These are phyloP conservation scores for Citrullus colocynthis DNA, from an alignment of 306 rosid species.

Conservation along the genomic window DNA sequence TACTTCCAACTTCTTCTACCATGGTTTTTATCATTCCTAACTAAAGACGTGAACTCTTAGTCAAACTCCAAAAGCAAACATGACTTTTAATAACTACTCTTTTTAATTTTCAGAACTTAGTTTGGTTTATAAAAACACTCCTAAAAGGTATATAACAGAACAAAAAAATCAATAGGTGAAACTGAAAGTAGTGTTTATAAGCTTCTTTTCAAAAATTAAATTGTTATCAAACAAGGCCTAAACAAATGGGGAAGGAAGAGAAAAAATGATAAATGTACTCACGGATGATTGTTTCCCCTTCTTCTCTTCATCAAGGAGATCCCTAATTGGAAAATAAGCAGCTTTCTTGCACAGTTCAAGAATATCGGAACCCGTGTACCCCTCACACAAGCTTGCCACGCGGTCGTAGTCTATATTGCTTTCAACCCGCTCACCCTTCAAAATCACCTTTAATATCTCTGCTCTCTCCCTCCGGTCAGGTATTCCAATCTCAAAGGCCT, in stretches of 20 bases:
- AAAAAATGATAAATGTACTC: constrained; percentile 24
- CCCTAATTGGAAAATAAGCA: constrained; percentile 84
- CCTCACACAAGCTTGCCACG: constrained; percentile 59
- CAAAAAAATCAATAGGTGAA: too few species aligned
- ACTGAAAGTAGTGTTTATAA: too few species aligned
- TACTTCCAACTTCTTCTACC: too few species aligned
- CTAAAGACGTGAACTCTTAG: too few species aligned
- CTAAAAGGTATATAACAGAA: too few species aligned
- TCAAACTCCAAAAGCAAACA: too few species aligned
- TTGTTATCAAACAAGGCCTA: neutral
- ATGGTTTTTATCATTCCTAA: too few species aligned
- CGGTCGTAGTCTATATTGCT: constrained; percentile 34
- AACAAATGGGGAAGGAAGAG: neutral
- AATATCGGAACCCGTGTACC: constrained; percentile 91
- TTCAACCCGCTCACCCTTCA: constrained; percentile 70
- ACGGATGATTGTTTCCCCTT: constrained; percentile 52
- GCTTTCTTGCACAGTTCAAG: constrained; percentile 97
- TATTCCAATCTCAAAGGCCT: constrained; percentile 84
- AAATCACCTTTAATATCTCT: constrained; percentile 65
- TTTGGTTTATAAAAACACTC: too few species aligned
- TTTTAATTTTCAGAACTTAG: too few species aligned
- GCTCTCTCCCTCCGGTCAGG: constrained; percentile 73
- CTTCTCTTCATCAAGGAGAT: constrained; percentile 63
- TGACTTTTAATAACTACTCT: too few species aligned
- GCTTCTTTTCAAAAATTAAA: too few species aligned